Evolutionary conservation across 768 basidiomycete species (phyloP).

Genomic region (Boletus rubropictus): DNA sequence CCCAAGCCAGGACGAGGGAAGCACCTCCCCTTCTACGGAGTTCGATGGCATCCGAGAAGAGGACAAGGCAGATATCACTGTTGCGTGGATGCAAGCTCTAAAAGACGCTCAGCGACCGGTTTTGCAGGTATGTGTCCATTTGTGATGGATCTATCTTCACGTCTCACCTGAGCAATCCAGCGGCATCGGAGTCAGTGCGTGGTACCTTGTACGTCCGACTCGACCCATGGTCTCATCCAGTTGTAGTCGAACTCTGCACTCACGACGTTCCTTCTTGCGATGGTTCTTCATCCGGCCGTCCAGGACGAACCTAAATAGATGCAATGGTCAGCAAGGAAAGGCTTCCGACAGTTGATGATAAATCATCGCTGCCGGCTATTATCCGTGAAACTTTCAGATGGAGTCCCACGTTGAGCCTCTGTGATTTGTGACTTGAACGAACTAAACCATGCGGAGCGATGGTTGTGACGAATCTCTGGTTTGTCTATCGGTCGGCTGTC

Average conservation of each 20-base stretch:
- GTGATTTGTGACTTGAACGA: slow-evolving; percentile 7
- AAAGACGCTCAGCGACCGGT: slow-evolving; percentile 15
- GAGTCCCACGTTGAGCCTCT: slow-evolving; percentile 10
- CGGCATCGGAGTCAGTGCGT: slow-evolving; percentile 16
- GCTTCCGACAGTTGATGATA: slow-evolving; percentile 16
- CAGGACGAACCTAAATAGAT: slow-evolving; percentile 19
- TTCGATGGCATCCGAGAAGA: slow-evolving; percentile 10
- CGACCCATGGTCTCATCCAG: not conserved
- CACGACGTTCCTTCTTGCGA: slow-evolving; percentile 11
- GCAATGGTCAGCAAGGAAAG: slow-evolving; percentile 16
- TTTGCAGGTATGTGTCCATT: slow-evolving; percentile 6
- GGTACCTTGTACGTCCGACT: not conserved
- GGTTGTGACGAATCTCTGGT: slow-evolving; percentile 29
- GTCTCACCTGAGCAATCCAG: slow-evolving; percentile 1
- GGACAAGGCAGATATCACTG: not conserved
- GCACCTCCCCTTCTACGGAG: slow-evolving; percentile 14
- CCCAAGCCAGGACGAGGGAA: slow-evolving; percentile 6
- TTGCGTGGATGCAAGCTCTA: slow-evolving; percentile 2
- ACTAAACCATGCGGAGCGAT: slow-evolving; percentile 12
- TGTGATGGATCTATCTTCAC: not conserved
- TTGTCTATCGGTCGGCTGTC: not conserved
- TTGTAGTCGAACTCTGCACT: slow-evolving; percentile 9
- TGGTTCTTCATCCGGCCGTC: slow-evolving; percentile 14
- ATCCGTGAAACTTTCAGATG: slow-evolving; percentile 31
- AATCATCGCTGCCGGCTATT: slow-evolving; percentile 29